phyloP scores from a whole-genome alignment of 208 protist species.

The Vickermania spadyakhi region DNA sequence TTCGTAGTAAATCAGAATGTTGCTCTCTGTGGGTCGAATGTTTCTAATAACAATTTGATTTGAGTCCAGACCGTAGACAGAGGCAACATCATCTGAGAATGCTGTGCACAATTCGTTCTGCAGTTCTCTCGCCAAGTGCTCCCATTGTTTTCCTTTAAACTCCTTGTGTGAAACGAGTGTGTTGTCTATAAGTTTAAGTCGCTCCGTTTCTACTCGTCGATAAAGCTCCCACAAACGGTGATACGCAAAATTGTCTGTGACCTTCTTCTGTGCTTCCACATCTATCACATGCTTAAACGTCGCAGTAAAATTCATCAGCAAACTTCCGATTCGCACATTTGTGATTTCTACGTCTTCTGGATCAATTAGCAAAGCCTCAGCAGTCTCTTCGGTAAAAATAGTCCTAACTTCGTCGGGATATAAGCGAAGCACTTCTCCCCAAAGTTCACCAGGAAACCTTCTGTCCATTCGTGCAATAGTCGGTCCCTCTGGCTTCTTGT shows the following conservation, averaged over 20 bases:
- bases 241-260: not conserved
- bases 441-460: not conserved
- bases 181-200: not conserved
- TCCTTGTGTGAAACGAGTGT: not conserved
- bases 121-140: not conserved
- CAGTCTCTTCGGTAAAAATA: slow-evolving; percentile 3
- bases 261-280: not conserved
- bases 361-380: not conserved
- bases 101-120: not conserved
- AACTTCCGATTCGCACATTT: not conserved
- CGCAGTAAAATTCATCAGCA: not conserved
- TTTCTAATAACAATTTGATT: not conserved
- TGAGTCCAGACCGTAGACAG: not conserved
- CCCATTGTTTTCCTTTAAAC: not conserved
- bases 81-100: not conserved
- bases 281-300: not conserved
- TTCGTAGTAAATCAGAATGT: not conserved
- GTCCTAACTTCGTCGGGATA: slow-evolving; percentile 2
- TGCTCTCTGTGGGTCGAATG: not conserved
- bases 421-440: not conserved
- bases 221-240: not conserved
- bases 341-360: not conserved
- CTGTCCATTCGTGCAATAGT: not conserved
- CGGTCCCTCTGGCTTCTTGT: not conserved
- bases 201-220: not conserved